Evolutionary conservation across 2,329 filamentous ascomycete genomes (phyloP).

Genomic region (Aspergillus ustus): DNA sequence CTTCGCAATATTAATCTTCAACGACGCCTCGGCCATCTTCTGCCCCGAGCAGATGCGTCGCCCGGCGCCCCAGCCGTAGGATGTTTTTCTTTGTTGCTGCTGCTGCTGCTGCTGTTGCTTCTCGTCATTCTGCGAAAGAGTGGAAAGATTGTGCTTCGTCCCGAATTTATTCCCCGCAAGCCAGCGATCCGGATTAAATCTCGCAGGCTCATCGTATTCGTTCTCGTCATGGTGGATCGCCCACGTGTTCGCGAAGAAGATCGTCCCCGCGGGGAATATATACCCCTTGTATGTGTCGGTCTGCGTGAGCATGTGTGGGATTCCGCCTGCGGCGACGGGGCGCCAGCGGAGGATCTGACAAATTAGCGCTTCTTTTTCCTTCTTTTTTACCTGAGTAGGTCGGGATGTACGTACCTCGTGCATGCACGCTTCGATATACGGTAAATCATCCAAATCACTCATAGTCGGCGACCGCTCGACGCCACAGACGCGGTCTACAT

Average conservation of each 20-base stretch:
- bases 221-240: conserved; percentile 6
- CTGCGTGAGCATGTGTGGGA: conserved; percentile 11
- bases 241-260: conserved; percentile 10
- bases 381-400: no score
- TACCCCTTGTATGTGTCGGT: conserved; percentile 9
- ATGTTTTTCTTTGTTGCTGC: not conserved
- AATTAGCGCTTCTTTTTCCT: not conserved
- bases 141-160: not conserved
- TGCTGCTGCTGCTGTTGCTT: no score
- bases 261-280: not conserved
- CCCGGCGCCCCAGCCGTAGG: conserved; percentile 11
- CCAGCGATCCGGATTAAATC: conserved; percentile 8
- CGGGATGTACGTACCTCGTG: not conserved
- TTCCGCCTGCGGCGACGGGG: conserved; percentile 10
- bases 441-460: not conserved
- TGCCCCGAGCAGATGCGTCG: conserved; percentile 9
- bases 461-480: not conserved
- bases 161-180: conserved; percentile 1
- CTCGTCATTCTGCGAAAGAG: not conserved
- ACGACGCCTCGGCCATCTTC: conserved; percentile 10
- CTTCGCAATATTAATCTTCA: conserved; percentile 10
- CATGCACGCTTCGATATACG: conserved; percentile 13
- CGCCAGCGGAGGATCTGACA: conserved; percentile 9
- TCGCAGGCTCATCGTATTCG: not conserved
- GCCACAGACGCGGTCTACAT: conserved; percentile 2